A percentile compares a stretch with the other conserved stretches of the same genome.
Conservation (phyloP, 2,329 filamentous ascomycete species). For the Byssochlamys sp. region DNA sequence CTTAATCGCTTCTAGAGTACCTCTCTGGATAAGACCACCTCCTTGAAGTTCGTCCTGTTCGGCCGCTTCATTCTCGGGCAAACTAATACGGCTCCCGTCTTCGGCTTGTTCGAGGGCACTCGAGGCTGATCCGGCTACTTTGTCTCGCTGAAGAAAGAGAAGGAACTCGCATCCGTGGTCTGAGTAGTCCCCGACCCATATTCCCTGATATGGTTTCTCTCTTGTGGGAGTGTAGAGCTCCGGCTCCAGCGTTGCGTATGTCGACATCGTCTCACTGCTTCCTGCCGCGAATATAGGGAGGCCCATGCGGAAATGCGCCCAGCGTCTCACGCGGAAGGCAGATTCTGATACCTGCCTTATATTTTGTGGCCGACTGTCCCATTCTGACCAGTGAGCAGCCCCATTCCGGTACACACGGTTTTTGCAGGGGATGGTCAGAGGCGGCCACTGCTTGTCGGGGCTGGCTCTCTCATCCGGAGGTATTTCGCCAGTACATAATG, state of each 20-base stretch:
- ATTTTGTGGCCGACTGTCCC: slow-evolving; percentile 41
- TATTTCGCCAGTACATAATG: slow-evolving; percentile 48
- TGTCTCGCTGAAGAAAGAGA: slow-evolving; percentile 64
- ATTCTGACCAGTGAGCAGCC: slow-evolving; percentile 34
- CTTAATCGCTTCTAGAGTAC: slow-evolving; percentile 73
- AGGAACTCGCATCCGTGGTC: slow-evolving; percentile 84
- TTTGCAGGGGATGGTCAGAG: slow-evolving; percentile 56
- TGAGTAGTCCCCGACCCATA: slow-evolving; percentile 87
- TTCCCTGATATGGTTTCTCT: slow-evolving; percentile 74
- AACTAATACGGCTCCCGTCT: slow-evolving; percentile 4
- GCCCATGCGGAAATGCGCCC: slow-evolving; percentile 56
- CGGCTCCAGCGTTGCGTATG: slow-evolving; percentile 64
- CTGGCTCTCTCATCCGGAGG: slow-evolving; percentile 27
- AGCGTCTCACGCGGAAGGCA: slow-evolving; percentile 65
- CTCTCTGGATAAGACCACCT: slow-evolving; percentile 48
- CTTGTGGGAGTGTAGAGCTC: slow-evolving; percentile 68
- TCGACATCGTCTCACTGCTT: slow-evolving; percentile 43
- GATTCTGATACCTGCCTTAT: slow-evolving; percentile 56
- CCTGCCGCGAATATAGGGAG: slow-evolving; percentile 27
- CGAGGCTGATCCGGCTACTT: background rate
- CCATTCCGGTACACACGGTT: slow-evolving; percentile 47
- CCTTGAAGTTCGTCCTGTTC: slow-evolving; percentile 39
- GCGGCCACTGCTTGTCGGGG: slow-evolving; percentile 62
- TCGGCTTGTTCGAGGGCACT: slow-evolving; percentile 11
- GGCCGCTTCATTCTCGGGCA: slow-evolving; percentile 7